Evolutionary conservation across 2,329 filamentous ascomycete genomes (phyloP).

Genomic region (Albophoma yamanashiensis): DNA sequence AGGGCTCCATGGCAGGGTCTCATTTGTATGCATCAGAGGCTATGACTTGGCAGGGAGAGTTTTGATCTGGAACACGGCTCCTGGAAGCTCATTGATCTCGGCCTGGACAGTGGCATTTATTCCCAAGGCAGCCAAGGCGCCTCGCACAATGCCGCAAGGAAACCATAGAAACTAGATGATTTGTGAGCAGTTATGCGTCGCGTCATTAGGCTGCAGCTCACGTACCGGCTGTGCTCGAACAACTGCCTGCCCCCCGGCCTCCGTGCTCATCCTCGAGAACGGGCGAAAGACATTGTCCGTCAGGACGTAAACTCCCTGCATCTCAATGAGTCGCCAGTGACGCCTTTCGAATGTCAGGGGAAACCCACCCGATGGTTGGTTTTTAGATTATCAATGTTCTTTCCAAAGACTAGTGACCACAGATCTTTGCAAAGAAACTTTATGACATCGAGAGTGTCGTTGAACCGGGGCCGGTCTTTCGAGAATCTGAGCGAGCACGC

Average conservation of each 20-base stretch:
- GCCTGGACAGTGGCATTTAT: slow-evolving; percentile 87
- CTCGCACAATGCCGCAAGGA: slow-evolving; percentile 84
- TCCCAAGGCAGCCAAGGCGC: slow-evolving; percentile 84
- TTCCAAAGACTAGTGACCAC: slow-evolving; percentile 88
- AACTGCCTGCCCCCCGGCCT: slow-evolving; percentile 62
- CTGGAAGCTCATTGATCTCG: slow-evolving; percentile 76
- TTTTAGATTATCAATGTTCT: slow-evolving; percentile 97
- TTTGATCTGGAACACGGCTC: slow-evolving; percentile 93
- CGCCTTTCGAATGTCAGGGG: background rate
- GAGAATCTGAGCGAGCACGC: slow-evolving; percentile 51
- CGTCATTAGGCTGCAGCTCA: slow-evolving; percentile 6
- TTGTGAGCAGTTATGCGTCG: slow-evolving; percentile 6
- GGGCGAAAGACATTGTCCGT: slow-evolving; percentile 90
- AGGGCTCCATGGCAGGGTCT: background rate
- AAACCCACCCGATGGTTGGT: slow-evolving; percentile 76
- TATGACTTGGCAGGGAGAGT: slow-evolving; percentile 59
- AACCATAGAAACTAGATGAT: slow-evolving; percentile 77
- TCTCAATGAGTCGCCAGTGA: slow-evolving; percentile 3
- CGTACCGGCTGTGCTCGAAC: slow-evolving; percentile 68
- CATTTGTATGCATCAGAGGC: slow-evolving; percentile 3
- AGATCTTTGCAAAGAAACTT: slow-evolving; percentile 99
- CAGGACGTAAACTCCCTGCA: slow-evolving; percentile 82
- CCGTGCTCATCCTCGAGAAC: slow-evolving; percentile 80
- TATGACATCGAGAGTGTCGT: slow-evolving; percentile 87
- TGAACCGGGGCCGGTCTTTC: slow-evolving; percentile 74